Percentiles rank a stretch among this genome's conserved stretches.
phyloP scores from a whole-genome alignment of 2,329 filamentous ascomycete species.

The Dothideomycetidae sp. region DNA sequence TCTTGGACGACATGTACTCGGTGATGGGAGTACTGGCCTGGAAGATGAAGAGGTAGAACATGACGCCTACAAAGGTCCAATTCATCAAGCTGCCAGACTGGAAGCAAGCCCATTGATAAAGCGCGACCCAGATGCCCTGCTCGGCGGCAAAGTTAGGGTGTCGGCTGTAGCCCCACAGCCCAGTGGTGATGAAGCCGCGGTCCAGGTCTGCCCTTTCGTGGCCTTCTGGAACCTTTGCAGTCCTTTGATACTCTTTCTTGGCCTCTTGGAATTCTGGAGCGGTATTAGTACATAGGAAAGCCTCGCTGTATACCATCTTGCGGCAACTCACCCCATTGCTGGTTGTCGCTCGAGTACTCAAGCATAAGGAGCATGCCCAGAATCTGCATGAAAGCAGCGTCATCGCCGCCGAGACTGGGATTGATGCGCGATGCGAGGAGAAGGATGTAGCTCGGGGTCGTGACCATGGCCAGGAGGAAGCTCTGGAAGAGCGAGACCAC shows the following conservation, averaged over 20 bases:
- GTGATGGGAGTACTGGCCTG: constrained; percentile 82
- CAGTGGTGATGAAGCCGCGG: constrained; percentile 72
- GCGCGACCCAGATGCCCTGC: constrained; percentile 72
- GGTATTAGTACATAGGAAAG: constrained; percentile 28
- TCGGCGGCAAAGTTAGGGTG: constrained; percentile 95
- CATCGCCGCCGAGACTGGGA: constrained; percentile 36
- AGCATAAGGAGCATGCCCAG: constrained; percentile 46
- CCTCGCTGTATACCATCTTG: neutral
- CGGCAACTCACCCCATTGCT: constrained; percentile 52
- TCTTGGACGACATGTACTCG: constrained; percentile 61
- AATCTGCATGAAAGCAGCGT: constrained; percentile 40
- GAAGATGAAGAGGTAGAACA: constrained; percentile 64
- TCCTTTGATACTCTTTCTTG: constrained; percentile 60
- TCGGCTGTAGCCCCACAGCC: constrained; percentile 74
- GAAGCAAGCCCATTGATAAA: constrained; percentile 81
- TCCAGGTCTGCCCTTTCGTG: constrained; percentile 60
- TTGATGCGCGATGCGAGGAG: constrained; percentile 52
- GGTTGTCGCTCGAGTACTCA: constrained; percentile 73
- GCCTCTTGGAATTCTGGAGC: constrained; percentile 59
- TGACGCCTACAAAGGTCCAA: constrained; percentile 61
- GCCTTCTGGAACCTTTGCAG: constrained; percentile 51
- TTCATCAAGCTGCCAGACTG: constrained; percentile 56
- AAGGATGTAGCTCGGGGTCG: constrained; percentile 71
- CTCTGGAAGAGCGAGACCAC: constrained; percentile 76
- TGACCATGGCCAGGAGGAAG: constrained; percentile 60